phyloP scores from a whole-genome alignment of 805 yeast species.

The Teunomyces aglyptinius region DNA sequence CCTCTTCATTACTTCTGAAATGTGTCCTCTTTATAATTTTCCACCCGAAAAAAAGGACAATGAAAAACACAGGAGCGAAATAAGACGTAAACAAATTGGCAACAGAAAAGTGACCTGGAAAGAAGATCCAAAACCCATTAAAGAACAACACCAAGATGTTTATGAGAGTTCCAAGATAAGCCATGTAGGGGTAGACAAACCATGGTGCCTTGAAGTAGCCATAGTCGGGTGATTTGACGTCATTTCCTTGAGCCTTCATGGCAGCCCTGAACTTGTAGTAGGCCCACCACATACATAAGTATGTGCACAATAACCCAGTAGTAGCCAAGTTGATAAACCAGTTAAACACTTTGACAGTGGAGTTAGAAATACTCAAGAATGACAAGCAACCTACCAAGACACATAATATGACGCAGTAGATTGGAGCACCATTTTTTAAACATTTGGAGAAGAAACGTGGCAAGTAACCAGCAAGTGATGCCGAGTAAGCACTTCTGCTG shows the following conservation, averaged over 20 bases:
- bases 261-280: constrained; percentile 42
- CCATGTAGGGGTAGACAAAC: constrained; percentile 62
- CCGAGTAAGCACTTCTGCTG: constrained; percentile 45
- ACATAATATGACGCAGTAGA: constrained; percentile 51
- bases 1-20: constrained; percentile 44
- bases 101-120: constrained; percentile 34
- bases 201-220: constrained; percentile 41
- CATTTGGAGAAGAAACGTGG: constrained; percentile 65
- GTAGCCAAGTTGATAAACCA: constrained; percentile 76
- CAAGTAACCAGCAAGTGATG: constrained; percentile 83
- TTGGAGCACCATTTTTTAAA: constrained; percentile 67
- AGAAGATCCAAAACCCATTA: constrained; percentile 43
- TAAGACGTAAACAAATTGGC: constrained; percentile 37
- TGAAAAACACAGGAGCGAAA: constrained; percentile 44
- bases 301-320: constrained; percentile 60
- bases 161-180: constrained; percentile 38
- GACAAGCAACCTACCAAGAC: constrained; percentile 32
- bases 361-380: constrained; percentile 43
- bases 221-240: constrained; percentile 21
- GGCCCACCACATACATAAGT: constrained; percentile 57
- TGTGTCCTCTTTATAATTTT: constrained; percentile 51
- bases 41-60: constrained; percentile 50
- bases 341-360: constrained; percentile 60
- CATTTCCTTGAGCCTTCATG: constrained; percentile 37
- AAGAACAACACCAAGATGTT: constrained; percentile 27